phyloP scores from a whole-genome alignment of 2,329 filamentous ascomycete genomes.

The Macrophomina pseudophaseolina region DNA sequence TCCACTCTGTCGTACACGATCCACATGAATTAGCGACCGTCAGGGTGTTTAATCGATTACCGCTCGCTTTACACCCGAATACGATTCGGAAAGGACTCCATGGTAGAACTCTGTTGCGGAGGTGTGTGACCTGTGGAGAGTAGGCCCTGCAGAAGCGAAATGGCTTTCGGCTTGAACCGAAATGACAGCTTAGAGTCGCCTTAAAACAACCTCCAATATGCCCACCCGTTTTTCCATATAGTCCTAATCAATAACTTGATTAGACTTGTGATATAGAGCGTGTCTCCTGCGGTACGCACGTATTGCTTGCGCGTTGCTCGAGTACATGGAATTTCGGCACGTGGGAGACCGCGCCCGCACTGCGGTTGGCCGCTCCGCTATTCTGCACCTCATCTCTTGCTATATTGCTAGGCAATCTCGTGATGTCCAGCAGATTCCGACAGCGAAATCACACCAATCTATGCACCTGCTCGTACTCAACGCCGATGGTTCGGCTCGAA shows the following conservation, averaged over 20 bases:
- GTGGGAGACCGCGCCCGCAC: neutral
- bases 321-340: slow-evolving; percentile 2
- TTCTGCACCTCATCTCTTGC: neutral
- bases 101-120: neutral
- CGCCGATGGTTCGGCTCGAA: neutral
- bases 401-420: neutral
- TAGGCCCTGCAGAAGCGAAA: slow-evolving; percentile 10
- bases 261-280: neutral
- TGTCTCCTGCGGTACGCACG: neutral
- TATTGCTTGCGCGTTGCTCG: no score
- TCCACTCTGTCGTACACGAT: neutral
- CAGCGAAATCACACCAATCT: no score
- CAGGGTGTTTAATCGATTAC: neutral
- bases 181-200: neutral
- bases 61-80: neutral
- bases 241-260: neutral
- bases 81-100: neutral
- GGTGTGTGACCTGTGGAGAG: neutral
- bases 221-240: neutral
- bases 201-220: neutral
- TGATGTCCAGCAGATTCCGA: neutral
- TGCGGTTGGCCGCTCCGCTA: neutral
- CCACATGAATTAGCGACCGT: neutral
- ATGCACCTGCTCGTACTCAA: no score
- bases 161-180: slow-evolving; percentile 10